Evolutionary conservation across 345 rosid species (phyloP).

Genomic region (Populus ilicifolia): DNA sequence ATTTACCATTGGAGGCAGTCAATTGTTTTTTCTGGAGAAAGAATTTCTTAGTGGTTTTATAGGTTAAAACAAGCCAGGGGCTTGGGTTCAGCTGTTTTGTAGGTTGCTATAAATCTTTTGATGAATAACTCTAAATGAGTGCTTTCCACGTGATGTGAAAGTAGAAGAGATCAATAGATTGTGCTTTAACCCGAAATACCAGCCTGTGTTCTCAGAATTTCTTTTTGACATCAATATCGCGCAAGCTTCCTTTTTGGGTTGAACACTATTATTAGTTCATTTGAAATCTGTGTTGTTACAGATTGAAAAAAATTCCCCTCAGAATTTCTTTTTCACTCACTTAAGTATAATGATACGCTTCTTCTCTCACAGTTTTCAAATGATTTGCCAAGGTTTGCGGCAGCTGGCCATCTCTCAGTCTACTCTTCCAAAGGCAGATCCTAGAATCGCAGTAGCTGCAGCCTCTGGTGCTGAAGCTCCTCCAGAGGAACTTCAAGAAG

Average conservation of each 20-base stretch:
- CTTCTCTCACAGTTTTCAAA: constrained; percentile 48
- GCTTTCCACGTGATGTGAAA: background rate
- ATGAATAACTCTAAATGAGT: background rate
- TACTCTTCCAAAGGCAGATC: constrained; percentile 61
- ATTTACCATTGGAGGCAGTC: background rate
- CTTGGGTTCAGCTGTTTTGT: no score
- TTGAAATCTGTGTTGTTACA: no score
- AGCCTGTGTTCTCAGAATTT: background rate
- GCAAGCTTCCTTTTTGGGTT: background rate
- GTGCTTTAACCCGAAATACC: background rate
- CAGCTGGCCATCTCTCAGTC: constrained; percentile 61
- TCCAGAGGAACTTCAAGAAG: constrained; percentile 47
- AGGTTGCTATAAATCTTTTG: no score
- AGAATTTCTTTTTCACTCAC: background rate
- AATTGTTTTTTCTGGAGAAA: no score
- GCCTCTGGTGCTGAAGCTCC: constrained; percentile 64
- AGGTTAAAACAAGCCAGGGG: no score
- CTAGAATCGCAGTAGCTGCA: constrained; percentile 45
- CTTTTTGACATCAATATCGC: background rate
- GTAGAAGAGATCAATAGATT: background rate
- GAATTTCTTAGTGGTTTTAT: no score
- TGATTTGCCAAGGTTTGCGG: constrained; percentile 58
- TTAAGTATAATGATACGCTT: constrained; percentile 7
- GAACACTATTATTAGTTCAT: background rate
- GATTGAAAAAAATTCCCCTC: background rate